Evolutionary conservation across 139 green algal genomes (phyloP).

Genomic region (Tetraselmis chui): DNA sequence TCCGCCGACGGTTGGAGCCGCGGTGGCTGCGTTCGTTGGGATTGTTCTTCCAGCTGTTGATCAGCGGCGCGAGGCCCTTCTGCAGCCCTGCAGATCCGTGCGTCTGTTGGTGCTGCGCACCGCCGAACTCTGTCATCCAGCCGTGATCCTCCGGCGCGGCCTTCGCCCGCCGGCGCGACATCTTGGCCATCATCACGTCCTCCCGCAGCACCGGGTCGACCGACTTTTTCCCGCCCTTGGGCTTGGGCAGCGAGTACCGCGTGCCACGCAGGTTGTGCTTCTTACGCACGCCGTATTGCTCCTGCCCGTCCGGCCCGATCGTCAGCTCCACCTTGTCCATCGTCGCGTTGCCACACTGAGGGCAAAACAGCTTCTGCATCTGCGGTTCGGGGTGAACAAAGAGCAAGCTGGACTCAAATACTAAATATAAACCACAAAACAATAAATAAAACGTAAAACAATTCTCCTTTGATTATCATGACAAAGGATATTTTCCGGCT

Average conservation of each 20-base stretch:
- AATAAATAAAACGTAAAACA: no score
- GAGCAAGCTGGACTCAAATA: no score
- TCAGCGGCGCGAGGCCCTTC: slow-evolving; percentile 6
- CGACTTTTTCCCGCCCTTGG: slow-evolving; percentile 51
- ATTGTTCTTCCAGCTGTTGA: slow-evolving; percentile 57
- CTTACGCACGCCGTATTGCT: slow-evolving; percentile 74
- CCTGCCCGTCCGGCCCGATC: slow-evolving; percentile 54
- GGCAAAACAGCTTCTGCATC: slow-evolving; percentile 74
- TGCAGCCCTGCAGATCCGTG: not conserved
- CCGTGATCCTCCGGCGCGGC: slow-evolving; percentile 19
- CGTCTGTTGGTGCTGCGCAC: not conserved
- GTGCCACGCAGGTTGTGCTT: slow-evolving; percentile 76
- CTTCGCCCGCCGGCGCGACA: slow-evolving; percentile 24
- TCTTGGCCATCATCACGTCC: slow-evolving; percentile 71
- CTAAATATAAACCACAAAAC: no score
- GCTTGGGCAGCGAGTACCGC: slow-evolving; percentile 81
- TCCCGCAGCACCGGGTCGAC: slow-evolving; percentile 78
- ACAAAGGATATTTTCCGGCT: no score
- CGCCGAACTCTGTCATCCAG: not conserved
- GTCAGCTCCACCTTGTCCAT: slow-evolving; percentile 77
- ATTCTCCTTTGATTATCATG: no score
- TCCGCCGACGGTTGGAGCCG: slow-evolving; percentile 58
- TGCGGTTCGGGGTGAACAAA: no score
- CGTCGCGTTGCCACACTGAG: slow-evolving; percentile 83
- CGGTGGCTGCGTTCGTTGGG: slow-evolving; percentile 72